These are phyloP conservation scores for Moringa oleifera DNA, from an alignment of 345 rosid genomes.

Conservation along the genomic window DNA sequence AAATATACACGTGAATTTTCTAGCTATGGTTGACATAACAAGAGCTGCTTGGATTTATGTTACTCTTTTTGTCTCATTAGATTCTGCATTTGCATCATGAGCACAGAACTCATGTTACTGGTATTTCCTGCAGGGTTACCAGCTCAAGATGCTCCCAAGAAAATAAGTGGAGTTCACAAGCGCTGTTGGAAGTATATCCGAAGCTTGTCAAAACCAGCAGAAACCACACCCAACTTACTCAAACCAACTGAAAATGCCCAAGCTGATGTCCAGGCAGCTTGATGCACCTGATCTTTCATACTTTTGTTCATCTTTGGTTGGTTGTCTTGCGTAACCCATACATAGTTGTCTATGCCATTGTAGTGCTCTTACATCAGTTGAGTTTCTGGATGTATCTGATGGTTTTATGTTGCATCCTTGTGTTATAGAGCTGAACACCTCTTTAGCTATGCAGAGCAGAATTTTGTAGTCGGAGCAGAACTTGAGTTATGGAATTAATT, in stretches of 20 bases:
- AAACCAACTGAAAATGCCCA: conserved; percentile 36
- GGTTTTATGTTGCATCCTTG: neutral
- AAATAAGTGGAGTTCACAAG: conserved; percentile 87
- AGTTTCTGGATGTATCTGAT: too few relatives aligned
- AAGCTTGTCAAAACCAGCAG: conserved; percentile 32
- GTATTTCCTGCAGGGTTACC: conserved; percentile 44
- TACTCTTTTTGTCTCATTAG: neutral
- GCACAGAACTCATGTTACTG: conserved; percentile 12
- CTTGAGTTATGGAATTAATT: too few relatives aligned
- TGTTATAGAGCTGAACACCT: conserved; percentile 3
- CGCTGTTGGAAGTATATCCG: conserved; percentile 91
- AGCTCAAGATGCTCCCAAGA: conserved; percentile 72
- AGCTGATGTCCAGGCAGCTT: conserved; percentile 49
- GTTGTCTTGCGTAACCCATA: conserved; percentile 5
- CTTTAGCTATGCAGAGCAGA: neutral
- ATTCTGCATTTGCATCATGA: neutral
- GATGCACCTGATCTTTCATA: conserved; percentile 16
- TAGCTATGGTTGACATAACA: neutral
- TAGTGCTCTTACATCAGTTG: too few relatives aligned
- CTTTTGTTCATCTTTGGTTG: conserved; percentile 2
- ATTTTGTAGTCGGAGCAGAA: neutral
- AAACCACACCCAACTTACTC: conserved; percentile 12
- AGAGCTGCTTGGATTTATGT: neutral
- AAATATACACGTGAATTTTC: too few relatives aligned
- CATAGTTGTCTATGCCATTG: neutral